phyloP scores from a whole-genome alignment of 352 stramenopile genomes.

The Phytophthora hybrid region DNA sequence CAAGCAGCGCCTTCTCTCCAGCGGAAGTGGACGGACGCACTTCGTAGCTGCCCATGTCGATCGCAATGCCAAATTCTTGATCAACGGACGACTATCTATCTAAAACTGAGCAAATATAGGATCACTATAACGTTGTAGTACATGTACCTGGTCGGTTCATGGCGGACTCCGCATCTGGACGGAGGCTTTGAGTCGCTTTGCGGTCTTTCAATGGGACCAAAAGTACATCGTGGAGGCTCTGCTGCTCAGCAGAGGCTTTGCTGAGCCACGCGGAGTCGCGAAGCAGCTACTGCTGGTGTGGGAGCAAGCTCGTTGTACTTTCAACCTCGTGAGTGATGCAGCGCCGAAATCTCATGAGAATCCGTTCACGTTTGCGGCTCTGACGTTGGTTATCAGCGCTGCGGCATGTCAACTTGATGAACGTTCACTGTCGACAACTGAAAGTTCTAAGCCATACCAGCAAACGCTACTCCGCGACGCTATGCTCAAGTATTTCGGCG shows the following conservation, averaged over 20 bases:
- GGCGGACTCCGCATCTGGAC: constrained; percentile 20
- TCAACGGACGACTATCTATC: background rate
- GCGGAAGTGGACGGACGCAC: constrained; percentile 16
- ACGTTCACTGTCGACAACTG: background rate
- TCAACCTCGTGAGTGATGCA: background rate
- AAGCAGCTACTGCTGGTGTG: constrained; percentile 37
- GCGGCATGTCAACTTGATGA: background rate
- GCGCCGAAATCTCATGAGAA: background rate
- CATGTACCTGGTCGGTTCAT: background rate
- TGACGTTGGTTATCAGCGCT: constrained; percentile 21
- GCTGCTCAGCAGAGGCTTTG: constrained; percentile 42
- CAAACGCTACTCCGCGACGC: constrained; percentile 9
- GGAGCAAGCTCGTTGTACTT: constrained; percentile 23
- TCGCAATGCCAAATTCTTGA: background rate
- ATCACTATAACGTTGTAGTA: background rate
- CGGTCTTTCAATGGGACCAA: constrained; percentile 36
- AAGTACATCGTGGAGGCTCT: constrained; percentile 47
- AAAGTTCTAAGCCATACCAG: background rate
- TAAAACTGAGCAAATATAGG: background rate
- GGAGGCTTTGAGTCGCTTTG: constrained; percentile 42
- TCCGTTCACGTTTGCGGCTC: constrained; percentile 24
- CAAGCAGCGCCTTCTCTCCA: constrained; percentile 7
- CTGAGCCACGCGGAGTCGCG: constrained; percentile 9
- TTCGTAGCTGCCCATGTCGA: constrained; percentile 6
- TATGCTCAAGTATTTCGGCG: constrained; percentile 27